Base-by-base conservation (phyloP, 345 rosid species). In the Sisymbrium irio region DNA sequence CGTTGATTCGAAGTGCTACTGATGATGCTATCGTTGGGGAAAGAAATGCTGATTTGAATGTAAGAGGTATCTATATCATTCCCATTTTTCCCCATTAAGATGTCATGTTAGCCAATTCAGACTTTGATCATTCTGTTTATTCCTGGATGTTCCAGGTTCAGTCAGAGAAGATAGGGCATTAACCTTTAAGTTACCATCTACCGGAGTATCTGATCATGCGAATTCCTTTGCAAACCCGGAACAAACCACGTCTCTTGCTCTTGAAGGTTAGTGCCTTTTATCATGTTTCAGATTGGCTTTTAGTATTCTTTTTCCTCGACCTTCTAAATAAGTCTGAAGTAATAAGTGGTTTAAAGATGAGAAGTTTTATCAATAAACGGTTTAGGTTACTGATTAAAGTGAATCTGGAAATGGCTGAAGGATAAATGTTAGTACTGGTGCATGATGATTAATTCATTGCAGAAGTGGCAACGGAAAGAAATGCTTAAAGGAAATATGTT, bases 171-270 rank as follows among this genome's bases (percentile, higher is more conserved):
- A 80, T 77, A 84, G 71, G 51, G 66, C 78, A 60, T 58, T 85
- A 62, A 76, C 81, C 6, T 63, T 79, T 78, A 92, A 80, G 80
- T 69, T 92, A 69, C 80, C 93, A 42, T 81, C 91, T 36, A 57
- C 77, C 0, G 86, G 72, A 63, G 83, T 80, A 40, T 82, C 72
- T 33, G 91, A 81, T 65, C 79, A 75, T 62, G 71, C 80, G 33
- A 74, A 82, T 74, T 71, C 83, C 33, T 67, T 82, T 44, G 55
- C 87, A 61, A 82, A 83, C 39, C 85, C 83, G 44, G 72, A 73
- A 69, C 79, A 49, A 74, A 82, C 79, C 84, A 78, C 88, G 42
- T 80, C 85, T 79, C 89, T 95, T 42, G 85, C 94, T 51, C 79
- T 85, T 12, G 85, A 82, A 86, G 98, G 99, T 87, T 54, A 65